Conservation (phyloP, 352 stramenopile species). For the Phytophthora meadii region DNA sequence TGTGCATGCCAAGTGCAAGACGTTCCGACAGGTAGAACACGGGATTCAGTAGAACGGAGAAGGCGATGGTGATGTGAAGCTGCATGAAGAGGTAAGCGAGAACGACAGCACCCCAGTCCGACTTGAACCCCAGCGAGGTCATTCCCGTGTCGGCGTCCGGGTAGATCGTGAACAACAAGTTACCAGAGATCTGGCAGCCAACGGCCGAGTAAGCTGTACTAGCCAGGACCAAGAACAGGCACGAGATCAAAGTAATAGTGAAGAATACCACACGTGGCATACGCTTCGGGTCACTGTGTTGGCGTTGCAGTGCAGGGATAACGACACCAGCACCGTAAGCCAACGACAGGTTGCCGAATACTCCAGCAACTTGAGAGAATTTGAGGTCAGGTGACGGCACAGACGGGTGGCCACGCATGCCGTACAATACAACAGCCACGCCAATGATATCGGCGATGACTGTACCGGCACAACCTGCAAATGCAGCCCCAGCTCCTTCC, state of each 20-base stretch:
- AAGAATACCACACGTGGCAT: conserved; percentile 66
- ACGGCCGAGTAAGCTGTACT: conserved; percentile 57
- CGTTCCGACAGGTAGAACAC: conserved; percentile 55
- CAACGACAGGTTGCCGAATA: conserved; percentile 66
- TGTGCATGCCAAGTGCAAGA: conserved; percentile 59
- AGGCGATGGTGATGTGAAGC: conserved; percentile 41
- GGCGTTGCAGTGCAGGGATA: conserved; percentile 60
- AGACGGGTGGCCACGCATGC: conserved; percentile 56
- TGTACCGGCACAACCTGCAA: conserved; percentile 59
- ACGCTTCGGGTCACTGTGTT: conserved; percentile 59
- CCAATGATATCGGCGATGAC: conserved; percentile 62
- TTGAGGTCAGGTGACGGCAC: conserved; percentile 46
- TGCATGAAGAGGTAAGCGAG: conserved; percentile 51
- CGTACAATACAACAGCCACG: conserved; percentile 52
- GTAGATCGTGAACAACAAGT: conserved; percentile 72
- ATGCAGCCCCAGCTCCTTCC: conserved; percentile 55
- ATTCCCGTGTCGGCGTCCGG: conserved; percentile 30
- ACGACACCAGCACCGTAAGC: conserved; percentile 64
- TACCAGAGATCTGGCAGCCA: conserved; percentile 68
- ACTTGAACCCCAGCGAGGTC: conserved; percentile 46
- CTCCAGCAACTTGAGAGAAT: conserved; percentile 54
- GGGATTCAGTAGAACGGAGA: conserved; percentile 46
- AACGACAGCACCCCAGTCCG: conserved; percentile 40
- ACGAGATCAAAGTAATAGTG: conserved; percentile 57
- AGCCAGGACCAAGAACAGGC: conserved; percentile 58